Evolutionary conservation across 345 rosid species (phyloP).

Genomic region (Lepidium didymum): DNA sequence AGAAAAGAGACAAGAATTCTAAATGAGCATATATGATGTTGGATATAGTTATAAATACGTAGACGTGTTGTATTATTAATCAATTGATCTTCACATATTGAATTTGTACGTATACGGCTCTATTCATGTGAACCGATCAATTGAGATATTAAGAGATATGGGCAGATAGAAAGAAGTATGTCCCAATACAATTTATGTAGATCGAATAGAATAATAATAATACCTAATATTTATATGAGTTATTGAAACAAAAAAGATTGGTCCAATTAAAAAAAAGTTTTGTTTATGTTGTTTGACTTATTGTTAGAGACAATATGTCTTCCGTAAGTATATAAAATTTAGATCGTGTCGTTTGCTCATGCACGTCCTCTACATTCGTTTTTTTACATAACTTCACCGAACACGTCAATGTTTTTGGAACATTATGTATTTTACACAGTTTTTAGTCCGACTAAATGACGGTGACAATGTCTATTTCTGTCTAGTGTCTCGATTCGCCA

Average conservation of each 20-base stretch:
- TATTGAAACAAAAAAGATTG: conserved; percentile 5
- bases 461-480: background rate
- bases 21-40: conserved; percentile 1
- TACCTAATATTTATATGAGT: background rate
- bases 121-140: conserved; percentile 14
- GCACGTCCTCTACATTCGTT: conserved; percentile 15
- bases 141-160: conserved; percentile 18
- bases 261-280: background rate
- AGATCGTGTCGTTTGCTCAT: conserved; percentile 28
- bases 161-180: conserved; percentile 14
- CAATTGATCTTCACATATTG: background rate
- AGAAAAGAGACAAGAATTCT: conserved; percentile 4
- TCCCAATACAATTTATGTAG: conserved; percentile 24
- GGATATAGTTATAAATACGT: background rate
- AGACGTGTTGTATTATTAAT: background rate
- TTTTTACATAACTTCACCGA: conserved; percentile 7
- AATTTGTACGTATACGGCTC: conserved; percentile 22
- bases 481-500: background rate
- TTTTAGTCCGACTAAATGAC: background rate
- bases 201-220: too few relatives aligned
- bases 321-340: conserved; percentile 16
- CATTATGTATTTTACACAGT: background rate
- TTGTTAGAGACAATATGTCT: conserved; percentile 18
- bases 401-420: background rate
- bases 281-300: conserved; percentile 13